Percentiles rank a stretch among this genome's conserved stretches.
phyloP scores from a whole-genome alignment of 202 grass and related monocot genomes.

The Bolboschoenoplectus hybrid region DNA sequence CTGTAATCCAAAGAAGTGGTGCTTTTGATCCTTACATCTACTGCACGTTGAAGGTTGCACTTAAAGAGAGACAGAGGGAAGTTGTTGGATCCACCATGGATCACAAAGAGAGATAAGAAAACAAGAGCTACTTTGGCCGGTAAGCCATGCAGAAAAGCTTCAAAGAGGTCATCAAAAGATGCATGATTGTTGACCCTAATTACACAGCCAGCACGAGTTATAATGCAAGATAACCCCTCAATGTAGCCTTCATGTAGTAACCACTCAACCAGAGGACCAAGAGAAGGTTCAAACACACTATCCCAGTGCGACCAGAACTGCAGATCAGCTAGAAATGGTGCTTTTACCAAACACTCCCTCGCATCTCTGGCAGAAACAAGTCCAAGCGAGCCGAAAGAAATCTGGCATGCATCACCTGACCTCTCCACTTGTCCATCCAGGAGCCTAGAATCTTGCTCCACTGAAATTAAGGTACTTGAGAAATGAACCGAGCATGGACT shows the following conservation, averaged over 20 bases:
- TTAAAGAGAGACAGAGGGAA: constrained; percentile 22
- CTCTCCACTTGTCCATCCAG: constrained; percentile 15
- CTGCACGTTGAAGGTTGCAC: constrained; percentile 25
- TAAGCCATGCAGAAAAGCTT: constrained; percentile 38
- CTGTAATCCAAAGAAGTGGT: constrained; percentile 17
- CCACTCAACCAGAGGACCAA: constrained; percentile 41
- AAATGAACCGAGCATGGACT: constrained; percentile 37
- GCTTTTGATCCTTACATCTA: constrained; percentile 33
- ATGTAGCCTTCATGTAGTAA: constrained; percentile 41
- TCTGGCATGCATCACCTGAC: neutral
- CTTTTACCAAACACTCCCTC: constrained; percentile 39
- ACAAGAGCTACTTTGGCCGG: constrained; percentile 34
- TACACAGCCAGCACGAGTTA: constrained; percentile 37
- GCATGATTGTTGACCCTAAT: constrained; percentile 33
- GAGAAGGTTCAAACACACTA: constrained; percentile 34
- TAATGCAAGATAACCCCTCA: constrained; percentile 42
- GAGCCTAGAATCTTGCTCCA: neutral
- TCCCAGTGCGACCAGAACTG: constrained; percentile 41
- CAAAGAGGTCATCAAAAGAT: constrained; percentile 41
- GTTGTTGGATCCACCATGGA: constrained; percentile 29
- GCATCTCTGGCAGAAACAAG: constrained; percentile 37
- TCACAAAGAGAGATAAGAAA: constrained; percentile 32
- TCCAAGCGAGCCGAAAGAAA: constrained; percentile 23
- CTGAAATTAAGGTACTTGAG: constrained; percentile 37
- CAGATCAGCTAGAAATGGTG: constrained; percentile 42